phyloP scores from a whole-genome alignment of 331 rosid genomes.

The Stylosanthes scabra region DNA sequence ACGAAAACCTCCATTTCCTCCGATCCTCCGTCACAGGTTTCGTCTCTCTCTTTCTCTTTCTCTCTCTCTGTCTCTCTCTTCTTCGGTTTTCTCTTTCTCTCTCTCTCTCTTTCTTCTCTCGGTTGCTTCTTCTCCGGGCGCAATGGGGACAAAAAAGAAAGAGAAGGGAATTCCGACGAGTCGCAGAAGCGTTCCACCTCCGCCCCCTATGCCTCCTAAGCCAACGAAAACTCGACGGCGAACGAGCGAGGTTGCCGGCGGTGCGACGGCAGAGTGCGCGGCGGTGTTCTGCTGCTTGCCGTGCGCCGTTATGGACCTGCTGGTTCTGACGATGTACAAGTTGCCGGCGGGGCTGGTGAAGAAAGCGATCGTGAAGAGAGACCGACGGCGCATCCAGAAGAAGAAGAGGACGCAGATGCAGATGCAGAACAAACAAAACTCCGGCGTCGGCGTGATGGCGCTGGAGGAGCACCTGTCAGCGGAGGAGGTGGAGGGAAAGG shows the following conservation, averaged over 20 bases:
- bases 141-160: slow-evolving; percentile 37
- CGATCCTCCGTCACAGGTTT: not conserved
- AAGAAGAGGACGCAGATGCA: slow-evolving; percentile 1
- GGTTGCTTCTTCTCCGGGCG: too few relatives aligned
- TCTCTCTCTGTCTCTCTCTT: too few relatives aligned
- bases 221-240: slow-evolving; percentile 34
- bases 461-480: slow-evolving; percentile 30
- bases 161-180: not conserved
- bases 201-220: not conserved
- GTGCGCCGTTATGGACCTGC: slow-evolving; percentile 60
- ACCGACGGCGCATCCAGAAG: not conserved
- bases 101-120: not conserved
- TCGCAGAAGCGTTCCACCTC: not conserved
- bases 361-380: slow-evolving; percentile 51
- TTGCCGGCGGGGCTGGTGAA: slow-evolving; percentile 63
- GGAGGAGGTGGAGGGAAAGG: not conserved
- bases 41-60: too few relatives aligned
- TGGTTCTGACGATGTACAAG: slow-evolving; percentile 60
- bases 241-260: slow-evolving; percentile 66
- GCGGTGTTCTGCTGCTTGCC: slow-evolving; percentile 84
- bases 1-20: not conserved
- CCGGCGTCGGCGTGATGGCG: too few relatives aligned
- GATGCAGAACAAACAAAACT: slow-evolving; percentile 1
- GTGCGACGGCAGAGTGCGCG: slow-evolving; percentile 76
- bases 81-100: too few relatives aligned